A percentile compares a stretch with the other conserved stretches of the same genome.
phyloP scores from a whole-genome alignment of 116 monocot species.

The Phalaenopsis hybrid region DNA sequence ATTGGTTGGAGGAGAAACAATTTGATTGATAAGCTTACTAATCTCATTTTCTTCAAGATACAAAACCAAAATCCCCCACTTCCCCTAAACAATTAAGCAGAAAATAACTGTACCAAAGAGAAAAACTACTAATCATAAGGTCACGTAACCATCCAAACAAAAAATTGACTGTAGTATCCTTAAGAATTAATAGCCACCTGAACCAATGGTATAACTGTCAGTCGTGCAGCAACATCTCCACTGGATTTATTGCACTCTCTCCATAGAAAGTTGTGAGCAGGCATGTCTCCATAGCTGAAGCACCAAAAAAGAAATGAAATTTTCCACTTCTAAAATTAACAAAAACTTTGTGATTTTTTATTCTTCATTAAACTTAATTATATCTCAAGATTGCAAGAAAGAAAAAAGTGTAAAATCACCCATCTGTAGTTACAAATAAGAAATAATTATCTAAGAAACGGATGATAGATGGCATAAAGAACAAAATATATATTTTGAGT shows the following conservation, averaged over 20 bases:
- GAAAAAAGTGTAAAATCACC: not conserved
- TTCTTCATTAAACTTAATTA: not conserved
- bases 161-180: too few species aligned
- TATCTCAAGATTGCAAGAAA: not conserved
- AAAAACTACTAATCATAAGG: too few species aligned
- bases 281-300: slow-evolving; percentile 82
- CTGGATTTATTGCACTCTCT: slow-evolving; percentile 79
- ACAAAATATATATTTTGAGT: too few species aligned
- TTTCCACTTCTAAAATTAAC: not conserved
- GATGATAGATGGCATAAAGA: too few species aligned
- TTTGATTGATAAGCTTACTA: too few species aligned
- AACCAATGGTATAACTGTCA: slow-evolving; percentile 85
- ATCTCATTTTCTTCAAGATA: too few species aligned
- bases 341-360: not conserved
- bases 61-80: too few species aligned
- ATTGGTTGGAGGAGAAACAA: too few species aligned
- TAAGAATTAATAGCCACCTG: slow-evolving; percentile 45
- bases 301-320: not conserved
- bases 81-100: too few species aligned
- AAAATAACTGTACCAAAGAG: too few species aligned
- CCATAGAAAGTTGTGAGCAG: slow-evolving; percentile 88
- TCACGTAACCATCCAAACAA: too few species aligned
- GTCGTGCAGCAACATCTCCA: slow-evolving; percentile 64
- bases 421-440: not conserved
- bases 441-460: not conserved